Conservation (phyloP, 805 yeast species). For the Barnettozyma siamensis region DNA sequence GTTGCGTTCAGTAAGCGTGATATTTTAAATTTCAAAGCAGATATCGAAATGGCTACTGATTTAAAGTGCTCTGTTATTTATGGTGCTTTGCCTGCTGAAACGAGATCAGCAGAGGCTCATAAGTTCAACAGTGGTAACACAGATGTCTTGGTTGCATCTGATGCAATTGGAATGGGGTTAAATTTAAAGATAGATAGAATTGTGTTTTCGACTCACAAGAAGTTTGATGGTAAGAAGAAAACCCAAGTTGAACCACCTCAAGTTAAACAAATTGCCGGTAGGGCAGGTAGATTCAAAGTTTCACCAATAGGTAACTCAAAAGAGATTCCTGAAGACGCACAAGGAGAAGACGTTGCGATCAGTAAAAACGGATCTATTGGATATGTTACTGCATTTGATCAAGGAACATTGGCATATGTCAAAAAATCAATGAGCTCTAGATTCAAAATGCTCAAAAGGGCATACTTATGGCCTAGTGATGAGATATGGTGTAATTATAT, state of each 20-base stretch:
- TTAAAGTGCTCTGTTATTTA: constrained; percentile 82
- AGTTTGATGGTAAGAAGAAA: constrained; percentile 61
- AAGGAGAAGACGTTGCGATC: constrained; percentile 1
- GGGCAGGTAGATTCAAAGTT: constrained; percentile 80
- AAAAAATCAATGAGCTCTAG: constrained; percentile 43
- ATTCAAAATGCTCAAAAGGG: constrained; percentile 47
- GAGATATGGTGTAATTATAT: constrained; percentile 62
- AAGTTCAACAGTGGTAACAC: constrained; percentile 73
- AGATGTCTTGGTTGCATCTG: constrained; percentile 88
- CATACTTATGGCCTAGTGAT: constrained; percentile 78
- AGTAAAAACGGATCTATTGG: constrained; percentile 34
- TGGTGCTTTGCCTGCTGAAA: constrained; percentile 95
- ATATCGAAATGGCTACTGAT: constrained; percentile 58
- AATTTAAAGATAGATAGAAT: constrained; percentile 80
- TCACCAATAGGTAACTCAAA: constrained; percentile 23
- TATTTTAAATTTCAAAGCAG: constrained; percentile 62
- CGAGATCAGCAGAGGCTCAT: constrained; percentile 76
- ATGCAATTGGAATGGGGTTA: constrained; percentile 97
- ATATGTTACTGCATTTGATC: constrained; percentile 48
- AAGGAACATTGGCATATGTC: constrained; percentile 40
- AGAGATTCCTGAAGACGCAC: too few relatives aligned
- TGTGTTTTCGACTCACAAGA: constrained; percentile 60
- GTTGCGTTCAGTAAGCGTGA: constrained; percentile 77
- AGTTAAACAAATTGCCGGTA: constrained; percentile 89
- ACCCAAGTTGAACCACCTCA: constrained; percentile 53